A percentile compares a stretch with the other conserved stretches of the same genome.
These are phyloP conservation scores for Dipodascus albidus DNA, from an alignment of 805 yeast species.

Conservation along the genomic window DNA sequence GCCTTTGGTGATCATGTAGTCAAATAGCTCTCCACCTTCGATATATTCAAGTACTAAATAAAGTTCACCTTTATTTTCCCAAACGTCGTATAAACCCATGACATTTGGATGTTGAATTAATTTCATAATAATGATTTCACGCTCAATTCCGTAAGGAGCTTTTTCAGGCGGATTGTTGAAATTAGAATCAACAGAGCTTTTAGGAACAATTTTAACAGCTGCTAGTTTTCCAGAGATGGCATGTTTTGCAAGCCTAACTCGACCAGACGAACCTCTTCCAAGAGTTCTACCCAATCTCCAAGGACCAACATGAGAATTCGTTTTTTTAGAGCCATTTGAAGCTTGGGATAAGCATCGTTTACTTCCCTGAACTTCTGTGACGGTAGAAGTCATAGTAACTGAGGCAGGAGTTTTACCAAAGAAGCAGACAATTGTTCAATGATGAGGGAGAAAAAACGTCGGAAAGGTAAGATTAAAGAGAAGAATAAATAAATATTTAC, in stretches of 20 bases:
- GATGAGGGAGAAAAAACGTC: neutral
- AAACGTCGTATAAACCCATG: conserved; percentile 87
- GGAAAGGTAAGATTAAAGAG: too few relatives aligned
- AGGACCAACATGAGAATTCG: conserved; percentile 70
- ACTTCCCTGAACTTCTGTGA: neutral
- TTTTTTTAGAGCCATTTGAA: conserved; percentile 26
- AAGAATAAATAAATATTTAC: neutral
- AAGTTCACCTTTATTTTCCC: conserved; percentile 92
- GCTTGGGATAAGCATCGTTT: conserved; percentile 37
- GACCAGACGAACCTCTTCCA: conserved; percentile 94
- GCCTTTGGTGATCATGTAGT: conserved; percentile 79
- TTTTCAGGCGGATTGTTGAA: conserved; percentile 11
- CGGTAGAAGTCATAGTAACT: neutral
- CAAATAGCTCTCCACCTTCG: conserved; percentile 95
- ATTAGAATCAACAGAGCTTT: conserved; percentile 46
- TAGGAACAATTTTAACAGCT: conserved; percentile 94
- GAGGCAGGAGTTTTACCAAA: too few relatives aligned
- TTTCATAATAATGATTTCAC: conserved; percentile 96
- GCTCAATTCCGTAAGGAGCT: conserved; percentile 87
- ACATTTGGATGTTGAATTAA: conserved; percentile 88
- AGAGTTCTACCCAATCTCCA: conserved; percentile 93
- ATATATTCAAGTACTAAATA: conserved; percentile 81
- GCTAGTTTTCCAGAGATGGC: conserved; percentile 77
- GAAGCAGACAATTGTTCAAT: too few relatives aligned
- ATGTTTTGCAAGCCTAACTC: conserved; percentile 90